Evolutionary conservation across 2,329 filamentous ascomycete genomes (phyloP).

Genomic region (Hypoxylon sp.): DNA sequence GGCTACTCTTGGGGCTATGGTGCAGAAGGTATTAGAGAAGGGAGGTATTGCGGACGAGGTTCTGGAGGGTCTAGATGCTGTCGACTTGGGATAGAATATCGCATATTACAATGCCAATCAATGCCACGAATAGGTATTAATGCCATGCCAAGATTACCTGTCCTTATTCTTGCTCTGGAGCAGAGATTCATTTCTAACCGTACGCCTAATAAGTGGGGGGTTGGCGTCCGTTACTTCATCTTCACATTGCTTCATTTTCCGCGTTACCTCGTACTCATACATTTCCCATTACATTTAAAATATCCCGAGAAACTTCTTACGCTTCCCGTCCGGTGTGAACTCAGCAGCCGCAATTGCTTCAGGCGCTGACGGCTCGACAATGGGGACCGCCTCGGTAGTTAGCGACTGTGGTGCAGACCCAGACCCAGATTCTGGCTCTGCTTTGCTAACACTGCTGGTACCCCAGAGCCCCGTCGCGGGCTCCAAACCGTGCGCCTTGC

Average conservation of each 20-base stretch:
- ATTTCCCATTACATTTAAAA: constrained; percentile 66
- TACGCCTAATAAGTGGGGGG: constrained; percentile 17
- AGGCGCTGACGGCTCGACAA: constrained; percentile 27
- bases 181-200: constrained; percentile 27
- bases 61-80: constrained; percentile 82
- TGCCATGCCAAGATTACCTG: constrained; percentile 13
- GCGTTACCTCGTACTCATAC: constrained; percentile 20
- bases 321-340: constrained; percentile 57
- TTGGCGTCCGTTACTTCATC: constrained; percentile 7
- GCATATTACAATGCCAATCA: constrained; percentile 49
- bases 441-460: constrained; percentile 46
- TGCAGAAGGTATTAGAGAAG: constrained; percentile 81
- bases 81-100: constrained; percentile 68
- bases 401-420: background rate
- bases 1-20: constrained; percentile 78
- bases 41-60: constrained; percentile 90
- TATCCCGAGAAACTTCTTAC: constrained; percentile 89
- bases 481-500: constrained; percentile 87
- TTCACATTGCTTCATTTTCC: constrained; percentile 12
- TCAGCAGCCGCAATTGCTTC: constrained; percentile 36
- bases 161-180: constrained; percentile 24
- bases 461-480: constrained; percentile 48
- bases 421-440: background rate
- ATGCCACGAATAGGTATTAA: constrained; percentile 41
- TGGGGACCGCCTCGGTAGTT: constrained; percentile 24